Evolutionary conservation across 768 basidiomycete species (phyloP), one percentile per base, ranked within the genome.

Genomic region (Trichaptum fuscoviolaceum): DNA sequence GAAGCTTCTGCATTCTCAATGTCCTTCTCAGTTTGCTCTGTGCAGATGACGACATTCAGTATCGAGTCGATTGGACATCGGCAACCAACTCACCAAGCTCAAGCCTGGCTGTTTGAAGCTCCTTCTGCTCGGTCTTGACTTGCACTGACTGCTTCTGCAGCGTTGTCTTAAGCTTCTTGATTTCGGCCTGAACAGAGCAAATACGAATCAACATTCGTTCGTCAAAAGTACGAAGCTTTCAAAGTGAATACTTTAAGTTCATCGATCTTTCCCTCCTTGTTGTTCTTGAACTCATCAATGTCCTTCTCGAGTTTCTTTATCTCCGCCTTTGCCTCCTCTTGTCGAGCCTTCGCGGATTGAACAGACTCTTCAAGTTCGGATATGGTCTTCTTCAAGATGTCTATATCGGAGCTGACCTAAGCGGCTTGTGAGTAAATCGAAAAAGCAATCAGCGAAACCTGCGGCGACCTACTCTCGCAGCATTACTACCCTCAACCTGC

Each of bases 261-360:
- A 20, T 90, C 91, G 65, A 93, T 91, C 78, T 99, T 99, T 61
- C 95, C 94, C 63, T 98, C 97, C 75, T 97, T 97, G 80, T 99
- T 96, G 77, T 96, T 91, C 81, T 97, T 96, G 82, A 99, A 98
- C 80, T 99, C 97, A 65, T 86, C 87, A 95, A 99, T 99, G 75
- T 99, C 97, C 71, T 90, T 90, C 78, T 99, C 94, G 25, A 99
- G 87, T 72, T 90, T 92, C 78, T 88, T 88, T 75, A 87, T 85
- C 67, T 98, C 95, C 0, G 82, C 87, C 62, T 88, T 80, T 0
- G 94, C 93, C 7, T 78, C 82, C 72, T 85, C 85, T 75, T 96
- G 92, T 73, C 93, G 93, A 65, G 88, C 82, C 73, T 88, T 86
- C 6, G 93, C 88, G 0, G 79, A 77, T 68, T 87, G 77, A n/a